These are phyloP conservation scores for Gossypium raimondii DNA, from an alignment of 345 rosid genomes.

Conservation along the genomic window DNA sequence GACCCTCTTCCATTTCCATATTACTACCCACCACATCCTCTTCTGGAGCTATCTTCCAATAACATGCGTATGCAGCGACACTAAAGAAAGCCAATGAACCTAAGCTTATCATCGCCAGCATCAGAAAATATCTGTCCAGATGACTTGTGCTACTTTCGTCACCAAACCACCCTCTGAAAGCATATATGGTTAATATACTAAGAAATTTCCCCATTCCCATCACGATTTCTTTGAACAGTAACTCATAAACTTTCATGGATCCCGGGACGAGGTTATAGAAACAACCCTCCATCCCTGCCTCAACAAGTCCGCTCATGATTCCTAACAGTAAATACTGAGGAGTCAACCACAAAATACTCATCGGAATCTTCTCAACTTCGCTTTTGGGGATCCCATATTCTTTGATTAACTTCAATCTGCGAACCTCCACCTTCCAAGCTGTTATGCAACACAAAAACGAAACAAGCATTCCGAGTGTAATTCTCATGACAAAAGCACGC, in stretches of 20 bases:
- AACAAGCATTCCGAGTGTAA: background rate
- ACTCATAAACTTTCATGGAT: background rate
- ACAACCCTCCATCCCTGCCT: background rate
- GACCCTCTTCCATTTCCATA: no score
- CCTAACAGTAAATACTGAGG: background rate
- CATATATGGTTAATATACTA: background rate
- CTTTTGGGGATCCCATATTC: background rate
- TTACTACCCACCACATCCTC: no score
- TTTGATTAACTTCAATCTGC: background rate
- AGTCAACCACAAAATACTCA: background rate
- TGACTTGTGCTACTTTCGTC: no score
- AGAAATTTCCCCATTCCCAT: background rate
- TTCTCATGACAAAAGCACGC: background rate
- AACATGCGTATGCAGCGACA: no score
- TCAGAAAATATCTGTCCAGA: no score
- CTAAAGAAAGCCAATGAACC: no score
- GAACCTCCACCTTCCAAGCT: background rate
- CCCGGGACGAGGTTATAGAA: background rate
- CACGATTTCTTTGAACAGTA: background rate
- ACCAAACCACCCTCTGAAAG: no score
- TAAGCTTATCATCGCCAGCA: no score
- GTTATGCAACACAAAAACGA: background rate
- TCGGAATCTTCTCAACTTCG: background rate
- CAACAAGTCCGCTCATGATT: background rate
- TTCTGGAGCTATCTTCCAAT: no score